Evolutionary conservation across 495 filamentous ascomycete species (phyloP).

Genomic region (Penicillium crystallinum): DNA sequence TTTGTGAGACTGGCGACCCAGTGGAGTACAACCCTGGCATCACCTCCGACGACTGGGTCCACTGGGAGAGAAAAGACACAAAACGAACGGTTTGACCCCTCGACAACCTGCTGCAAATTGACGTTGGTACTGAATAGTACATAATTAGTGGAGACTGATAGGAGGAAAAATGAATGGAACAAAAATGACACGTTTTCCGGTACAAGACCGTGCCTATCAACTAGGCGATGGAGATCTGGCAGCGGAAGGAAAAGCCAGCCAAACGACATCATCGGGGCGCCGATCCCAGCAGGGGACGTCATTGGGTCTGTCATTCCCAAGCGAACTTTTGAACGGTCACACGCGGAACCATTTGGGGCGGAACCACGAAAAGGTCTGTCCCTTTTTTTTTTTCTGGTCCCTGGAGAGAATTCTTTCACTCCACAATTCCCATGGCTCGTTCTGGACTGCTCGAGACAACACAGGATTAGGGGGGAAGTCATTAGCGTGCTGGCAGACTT

Average conservation of each 20-base stretch:
- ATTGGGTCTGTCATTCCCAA: constrained; percentile 1
- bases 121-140: constrained; percentile 2
- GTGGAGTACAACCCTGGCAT: constrained; percentile 6
- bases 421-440: neutral
- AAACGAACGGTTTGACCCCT: constrained; percentile 3
- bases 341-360: neutral
- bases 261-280: constrained; percentile 22
- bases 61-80: constrained; percentile 1
- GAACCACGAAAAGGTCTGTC: neutral
- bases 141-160: constrained; percentile 2
- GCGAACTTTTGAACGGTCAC: neutral
- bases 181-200: neutral
- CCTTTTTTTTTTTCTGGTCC: neutral
- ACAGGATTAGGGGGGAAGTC: neutral
- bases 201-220: neutral
- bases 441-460: neutral
- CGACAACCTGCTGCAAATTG: neutral
- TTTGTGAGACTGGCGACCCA: neutral
- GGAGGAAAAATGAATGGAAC: neutral
- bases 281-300: constrained; percentile 19
- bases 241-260: constrained; percentile 6
- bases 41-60: neutral
- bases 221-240: constrained; percentile 10
- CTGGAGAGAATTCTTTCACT: neutral
- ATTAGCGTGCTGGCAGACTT: neutral